phyloP scores from a whole-genome alignment of 2,329 filamentous ascomycete genomes.

The Colletotrichum agaves region DNA sequence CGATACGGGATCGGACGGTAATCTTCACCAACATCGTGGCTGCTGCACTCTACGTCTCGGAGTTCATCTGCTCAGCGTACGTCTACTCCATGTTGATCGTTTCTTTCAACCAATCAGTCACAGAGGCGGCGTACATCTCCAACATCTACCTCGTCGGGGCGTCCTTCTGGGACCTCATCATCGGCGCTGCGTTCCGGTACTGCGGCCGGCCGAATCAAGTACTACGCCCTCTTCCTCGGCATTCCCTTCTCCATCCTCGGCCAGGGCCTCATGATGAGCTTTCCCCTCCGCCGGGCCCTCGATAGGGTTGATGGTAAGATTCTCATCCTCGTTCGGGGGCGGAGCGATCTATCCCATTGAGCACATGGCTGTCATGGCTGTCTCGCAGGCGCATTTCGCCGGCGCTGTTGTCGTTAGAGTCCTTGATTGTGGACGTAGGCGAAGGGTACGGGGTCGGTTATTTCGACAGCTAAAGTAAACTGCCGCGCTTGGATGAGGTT shows the following conservation, averaged over 20 bases:
- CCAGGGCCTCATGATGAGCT: background rate
- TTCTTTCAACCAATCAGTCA: slow-evolving; percentile 49
- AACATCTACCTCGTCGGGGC: slow-evolving; percentile 51
- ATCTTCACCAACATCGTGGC: slow-evolving; percentile 40
- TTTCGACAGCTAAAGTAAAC: slow-evolving; percentile 44
- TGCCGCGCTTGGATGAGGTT: slow-evolving; percentile 53
- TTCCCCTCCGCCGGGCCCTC: background rate
- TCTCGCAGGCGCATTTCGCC: slow-evolving; percentile 42
- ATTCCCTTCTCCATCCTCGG: background rate
- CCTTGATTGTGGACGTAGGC: slow-evolving; percentile 47
- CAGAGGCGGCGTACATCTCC: slow-evolving; percentile 44
- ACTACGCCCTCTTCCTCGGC: background rate
- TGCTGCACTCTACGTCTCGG: slow-evolving; percentile 42
- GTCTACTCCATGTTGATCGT: slow-evolving; percentile 53
- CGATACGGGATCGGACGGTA: slow-evolving; percentile 54
- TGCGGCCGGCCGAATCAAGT: background rate
- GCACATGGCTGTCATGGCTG: background rate
- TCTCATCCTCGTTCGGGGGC: background rate
- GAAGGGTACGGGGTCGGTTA: slow-evolving; percentile 43
- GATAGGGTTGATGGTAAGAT: background rate
- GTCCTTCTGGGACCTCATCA: background rate
- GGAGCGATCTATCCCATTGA: background rate
- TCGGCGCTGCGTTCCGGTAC: background rate
- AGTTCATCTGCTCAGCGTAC: slow-evolving; percentile 27
- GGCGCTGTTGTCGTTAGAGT: slow-evolving; percentile 46